Percentiles rank a stretch among this genome's conserved stretches.
phyloP scores from a whole-genome alignment of 2,329 filamentous ascomycete genomes.

The Cercospora sesami region DNA sequence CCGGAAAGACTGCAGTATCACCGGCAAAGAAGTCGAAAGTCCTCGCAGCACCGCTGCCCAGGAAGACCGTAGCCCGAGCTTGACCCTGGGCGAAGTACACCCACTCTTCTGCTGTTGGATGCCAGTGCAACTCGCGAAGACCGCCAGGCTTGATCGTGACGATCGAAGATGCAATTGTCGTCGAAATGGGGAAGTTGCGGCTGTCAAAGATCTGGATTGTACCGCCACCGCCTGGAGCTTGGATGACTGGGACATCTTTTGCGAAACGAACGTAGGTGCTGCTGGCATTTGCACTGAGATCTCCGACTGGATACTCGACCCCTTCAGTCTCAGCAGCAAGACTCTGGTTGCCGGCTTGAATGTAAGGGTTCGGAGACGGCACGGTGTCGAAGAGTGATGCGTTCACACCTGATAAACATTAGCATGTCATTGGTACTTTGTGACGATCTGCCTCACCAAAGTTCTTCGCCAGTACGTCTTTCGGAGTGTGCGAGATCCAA shows the following conservation, averaged over 20 bases:
- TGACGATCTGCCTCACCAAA: constrained; percentile 42
- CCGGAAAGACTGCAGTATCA: constrained; percentile 44
- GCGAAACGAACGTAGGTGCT: not conserved
- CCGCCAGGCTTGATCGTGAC: constrained; percentile 64
- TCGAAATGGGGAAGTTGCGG: constrained; percentile 65
- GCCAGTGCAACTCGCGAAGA: not conserved
- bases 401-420: not conserved
- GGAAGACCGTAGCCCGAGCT: constrained; percentile 54
- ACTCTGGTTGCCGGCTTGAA: not conserved
- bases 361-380: not conserved
- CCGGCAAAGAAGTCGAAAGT: constrained; percentile 68
- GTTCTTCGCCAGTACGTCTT: constrained; percentile 65
- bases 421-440: not conserved
- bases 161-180: constrained; percentile 62
- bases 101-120: constrained; percentile 56
- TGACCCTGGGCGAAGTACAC: constrained; percentile 66
- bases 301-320: not conserved
- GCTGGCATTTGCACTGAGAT: not conserved
- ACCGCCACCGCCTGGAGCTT: constrained; percentile 58
- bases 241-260: constrained; percentile 31
- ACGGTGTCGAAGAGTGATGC: not conserved
- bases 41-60: constrained; percentile 57
- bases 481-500: constrained; percentile 68
- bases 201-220: constrained; percentile 63
- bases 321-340: not conserved